A percentile compares a stretch with the other conserved stretches of the same genome.
Conservation (phyloP, 2,329 filamentous ascomycete genomes). For the Beauveria varroae region DNA sequence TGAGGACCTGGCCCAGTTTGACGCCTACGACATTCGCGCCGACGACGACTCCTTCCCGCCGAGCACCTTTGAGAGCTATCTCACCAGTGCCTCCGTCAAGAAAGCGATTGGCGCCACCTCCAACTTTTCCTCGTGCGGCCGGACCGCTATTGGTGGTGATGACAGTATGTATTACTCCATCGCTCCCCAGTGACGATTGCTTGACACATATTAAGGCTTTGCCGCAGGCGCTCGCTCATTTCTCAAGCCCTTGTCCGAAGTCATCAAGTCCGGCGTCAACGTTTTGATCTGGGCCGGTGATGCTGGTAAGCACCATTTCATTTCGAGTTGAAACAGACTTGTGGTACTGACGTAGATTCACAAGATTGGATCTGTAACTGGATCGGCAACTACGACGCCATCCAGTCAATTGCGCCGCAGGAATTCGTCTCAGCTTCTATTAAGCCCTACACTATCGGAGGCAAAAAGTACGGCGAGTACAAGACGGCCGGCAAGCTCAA, state of each 20-base stretch:
- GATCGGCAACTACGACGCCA: constrained; percentile 40
- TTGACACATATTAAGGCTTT: not conserved
- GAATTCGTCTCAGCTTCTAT: constrained; percentile 34
- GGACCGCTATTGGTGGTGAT: not conserved
- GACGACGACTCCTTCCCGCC: constrained; percentile 31
- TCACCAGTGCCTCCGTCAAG: constrained; percentile 27
- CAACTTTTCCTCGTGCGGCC: not conserved
- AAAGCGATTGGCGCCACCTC: constrained; percentile 36
- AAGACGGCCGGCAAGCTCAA: constrained; percentile 43
- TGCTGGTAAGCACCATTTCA: constrained; percentile 23
- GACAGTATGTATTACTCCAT: not conserved
- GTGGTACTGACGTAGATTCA: not conserved
- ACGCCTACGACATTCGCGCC: constrained; percentile 40
- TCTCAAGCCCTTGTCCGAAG: constrained; percentile 32
- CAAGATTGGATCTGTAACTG: constrained; percentile 52
- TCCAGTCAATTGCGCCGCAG: constrained; percentile 37
- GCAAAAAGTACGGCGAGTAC: constrained; percentile 38
- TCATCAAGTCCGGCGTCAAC: constrained; percentile 40
- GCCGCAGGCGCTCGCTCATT: constrained; percentile 34
- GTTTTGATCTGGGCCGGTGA: constrained; percentile 50
- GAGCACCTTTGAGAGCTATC: constrained; percentile 32
- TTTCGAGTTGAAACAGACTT: not conserved
- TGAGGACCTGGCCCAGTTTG: constrained; percentile 23
- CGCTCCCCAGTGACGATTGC: too few relatives aligned
- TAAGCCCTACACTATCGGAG: constrained; percentile 39